Base-by-base conservation (phyloP, 2,329 filamentous ascomycete genomes). In the Hypoxylon sp. region DNA sequence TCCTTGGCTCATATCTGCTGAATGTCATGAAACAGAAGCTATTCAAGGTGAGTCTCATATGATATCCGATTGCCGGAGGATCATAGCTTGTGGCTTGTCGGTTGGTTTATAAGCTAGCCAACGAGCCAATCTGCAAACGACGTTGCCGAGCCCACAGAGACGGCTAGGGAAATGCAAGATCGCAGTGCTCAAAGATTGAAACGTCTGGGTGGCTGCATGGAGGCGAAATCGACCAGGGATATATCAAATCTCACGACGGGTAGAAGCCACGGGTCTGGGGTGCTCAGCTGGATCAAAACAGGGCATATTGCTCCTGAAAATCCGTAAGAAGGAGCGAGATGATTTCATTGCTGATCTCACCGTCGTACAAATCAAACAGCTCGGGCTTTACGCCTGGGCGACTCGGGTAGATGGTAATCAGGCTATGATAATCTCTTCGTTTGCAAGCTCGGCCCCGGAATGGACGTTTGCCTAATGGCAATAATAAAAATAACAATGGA, bases 341-440 rank as follows among this genome's bases (percentile, higher is more conserved):
- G 65, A 67, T 70, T 69, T 70, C 67, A 72, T 69, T 74, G 73
- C 74, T 75, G 73, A 77, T 76, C 74, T 75, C 73, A 76, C 74
- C 64, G 75, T 78, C 70, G 73, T 62, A 78, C 74, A 73, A 73
- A 64, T 73, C 68, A 67, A 66, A 69, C 67, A 63, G 52, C 68
- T 69, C 68, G 63, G 65, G 57, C 61, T 59, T 67, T 71, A 65
- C 68, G 67, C 65, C 65, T 30, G 63, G 63, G 67, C 28, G 48
- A 36, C 48, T 65, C 62, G 67, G 61, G 67, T 62, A 61, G 58
- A 62, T 65, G 62, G 64, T 65, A 63, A 66, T 64, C 58, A 70
- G 69, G 57, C 69, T 70, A 71, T 73, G 57, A 65, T 65, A 64
- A 63, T 61, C 63, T 65, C 63, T 64, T 62, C 61, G 63, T 69